A percentile compares a stretch with the other conserved stretches of the same genome.
Conservation (phyloP, 2,329 filamentous ascomycete genomes). For the Hypoxylon sp. region DNA sequence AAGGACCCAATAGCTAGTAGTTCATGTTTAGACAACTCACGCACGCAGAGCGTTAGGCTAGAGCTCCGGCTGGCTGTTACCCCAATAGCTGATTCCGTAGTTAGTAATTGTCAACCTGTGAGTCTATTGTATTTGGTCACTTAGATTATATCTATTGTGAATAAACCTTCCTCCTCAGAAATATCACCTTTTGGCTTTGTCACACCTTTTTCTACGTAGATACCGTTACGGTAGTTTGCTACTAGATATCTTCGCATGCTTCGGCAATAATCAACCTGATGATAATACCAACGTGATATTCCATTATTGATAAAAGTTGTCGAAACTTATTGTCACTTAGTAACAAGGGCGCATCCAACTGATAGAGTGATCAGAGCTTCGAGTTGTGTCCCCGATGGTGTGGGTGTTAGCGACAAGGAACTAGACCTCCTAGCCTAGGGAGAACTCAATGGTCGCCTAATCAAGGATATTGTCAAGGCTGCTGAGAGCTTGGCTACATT, state of each 20-base stretch:
- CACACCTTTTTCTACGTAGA: neutral
- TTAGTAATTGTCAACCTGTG: neutral
- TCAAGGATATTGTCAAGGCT: slow-evolving; percentile 51
- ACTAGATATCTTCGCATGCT: neutral
- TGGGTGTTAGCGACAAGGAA: slow-evolving; percentile 45
- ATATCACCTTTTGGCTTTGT: neutral
- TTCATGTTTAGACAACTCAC: neutral
- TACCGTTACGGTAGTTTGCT: neutral
- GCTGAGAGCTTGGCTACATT: slow-evolving; percentile 50
- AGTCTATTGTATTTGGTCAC: neutral
- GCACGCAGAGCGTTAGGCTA: neutral
- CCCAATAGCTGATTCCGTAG: neutral
- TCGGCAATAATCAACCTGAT: neutral
- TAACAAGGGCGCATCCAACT: too few relatives aligned
- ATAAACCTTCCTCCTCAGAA: neutral
- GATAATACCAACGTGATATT: neutral
- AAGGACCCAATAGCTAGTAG: neutral
- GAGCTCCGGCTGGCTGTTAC: neutral
- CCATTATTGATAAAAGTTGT: neutral
- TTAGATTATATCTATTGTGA: neutral
- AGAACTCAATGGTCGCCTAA: slow-evolving; percentile 49
- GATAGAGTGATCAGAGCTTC: too few relatives aligned
- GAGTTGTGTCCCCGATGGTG: slow-evolving; percentile 38
- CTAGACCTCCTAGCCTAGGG: slow-evolving; percentile 43
- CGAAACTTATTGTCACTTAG: too few relatives aligned